Base-by-base conservation (phyloP, 805 yeast genomes). In the Yarrowia keelungensis region DNA sequence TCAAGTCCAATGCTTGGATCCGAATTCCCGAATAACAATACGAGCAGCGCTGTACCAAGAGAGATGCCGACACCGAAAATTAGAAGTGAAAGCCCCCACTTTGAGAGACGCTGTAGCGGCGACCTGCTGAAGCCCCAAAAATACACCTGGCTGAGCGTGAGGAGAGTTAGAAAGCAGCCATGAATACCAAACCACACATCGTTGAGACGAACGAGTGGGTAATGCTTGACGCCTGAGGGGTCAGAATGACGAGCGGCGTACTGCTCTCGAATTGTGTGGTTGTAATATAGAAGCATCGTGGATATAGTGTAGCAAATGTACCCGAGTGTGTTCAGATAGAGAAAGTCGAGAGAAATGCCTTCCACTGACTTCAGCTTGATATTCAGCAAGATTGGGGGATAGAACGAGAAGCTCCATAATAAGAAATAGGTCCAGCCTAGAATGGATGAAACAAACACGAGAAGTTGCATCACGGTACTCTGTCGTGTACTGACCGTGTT, bases 131-230 rank as follows among this genome's bases (percentile, higher is more conserved):
- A 82, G 8, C 79, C 78, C 75, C 79, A 76, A 22, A 77, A 61
- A 46, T 72, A 76, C 69, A 71, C 75, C 73, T 83, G 86, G 58
- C 77, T 75, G 9, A 81, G 71, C 8, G 79, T 74, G 3, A 79
- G 70, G 14, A 75, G 19, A 35, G 80, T 79, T 42, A 83, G 69
- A 1, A 79, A 38, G 59, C 80, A 71, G 7, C 86, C 85, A 74
- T 84, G 86, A 41, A 75, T 71, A 1, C 82, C 80, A 71, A 83
- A 84, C 7, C 79, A 77, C 8, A 84, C 75, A 71, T 84, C 87
- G 32, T 82, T 80, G 68, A 74, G 69, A 9, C 84, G 77, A 10
- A 84, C 77, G 26, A 82, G 71, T 1, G 87, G 87, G 70, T 68
- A 72, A 35, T 72, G 71, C 15, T 41, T 38, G 5, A 15, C 36